Base-by-base conservation (phyloP, 352 stramenopile genomes). In the Phytophthora foliorum region DNA sequence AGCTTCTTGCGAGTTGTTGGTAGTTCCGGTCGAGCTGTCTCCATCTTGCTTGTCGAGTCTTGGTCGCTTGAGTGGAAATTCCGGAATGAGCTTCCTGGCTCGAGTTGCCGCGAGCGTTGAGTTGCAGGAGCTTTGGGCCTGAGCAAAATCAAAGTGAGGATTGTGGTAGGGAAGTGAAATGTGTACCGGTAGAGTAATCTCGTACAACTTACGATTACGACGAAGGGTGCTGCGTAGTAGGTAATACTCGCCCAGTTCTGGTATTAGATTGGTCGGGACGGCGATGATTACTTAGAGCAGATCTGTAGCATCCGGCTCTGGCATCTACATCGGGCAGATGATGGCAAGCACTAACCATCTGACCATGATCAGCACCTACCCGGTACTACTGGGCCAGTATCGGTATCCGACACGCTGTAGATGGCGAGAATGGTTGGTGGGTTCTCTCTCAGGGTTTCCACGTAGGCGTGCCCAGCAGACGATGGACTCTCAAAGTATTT, bases 21-120 rank as follows among this genome's bases (percentile, higher is more conserved):
- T 46, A 55, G 42, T 45, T 55, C 56, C 16, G 14, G 13, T 11
- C 16, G 22, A n/a, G 19, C 44, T 19, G 10, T 31, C 19, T 51
- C 41, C 57, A 64, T 64, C 57, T 34, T 64, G 45, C 29, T 50
- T 14, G 22, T 57, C 46, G 45, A 57, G 57, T 49, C 57, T 65
- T 57, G 32, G 7, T 14, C 32, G 14, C 34, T 36, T n/a, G 46
- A 21, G 25, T 42, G 46, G 46, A 65, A 65, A 46, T 52, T 65
- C 24, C 36, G 36, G 24, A 65, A 58, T 65, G 57, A 65, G 21
- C 14, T n/a, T 42, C 17, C 36, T n/a, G 36, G 6, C 6, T 42
- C 36, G 36, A 42, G 36, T 19, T 42, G 36, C 6, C 13, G 14
- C 19, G 36, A 42, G 7, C 36, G 36, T 42, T 14, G 36, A 17